A percentile compares a stretch with the other conserved stretches of the same genome.
Evolutionary conservation across 108 stramenopile genomes (phyloP).

Genomic region (Hondaea fermentalgiana): DNA sequence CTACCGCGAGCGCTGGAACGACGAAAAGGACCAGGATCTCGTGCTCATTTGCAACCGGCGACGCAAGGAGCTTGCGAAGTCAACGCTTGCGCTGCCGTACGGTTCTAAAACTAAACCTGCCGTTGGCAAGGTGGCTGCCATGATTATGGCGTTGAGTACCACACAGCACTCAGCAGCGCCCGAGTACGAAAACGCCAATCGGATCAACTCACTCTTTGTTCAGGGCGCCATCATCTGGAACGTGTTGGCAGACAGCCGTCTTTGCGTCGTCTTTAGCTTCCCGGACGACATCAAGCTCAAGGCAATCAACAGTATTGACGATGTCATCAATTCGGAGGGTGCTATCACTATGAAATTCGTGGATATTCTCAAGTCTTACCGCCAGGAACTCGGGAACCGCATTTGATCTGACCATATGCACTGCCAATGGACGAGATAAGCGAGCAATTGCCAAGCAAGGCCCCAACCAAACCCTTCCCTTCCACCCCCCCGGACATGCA

Average conservation of each 20-base stretch:
- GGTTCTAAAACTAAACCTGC: not conserved
- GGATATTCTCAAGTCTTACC: conserved; percentile 11
- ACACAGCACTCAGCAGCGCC: conserved; percentile 15
- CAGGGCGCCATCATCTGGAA: conserved; percentile 18
- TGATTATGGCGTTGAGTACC: not conserved
- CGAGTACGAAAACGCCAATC: not conserved
- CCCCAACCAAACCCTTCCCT: no score
- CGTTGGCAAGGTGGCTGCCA: not conserved
- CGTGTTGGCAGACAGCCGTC: not conserved
- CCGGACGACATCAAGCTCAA: conserved; percentile 15
- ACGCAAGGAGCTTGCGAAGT: not conserved
- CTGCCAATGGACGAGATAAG: no score
- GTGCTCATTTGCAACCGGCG: conserved; percentile 2
- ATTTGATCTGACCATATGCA: not conserved
- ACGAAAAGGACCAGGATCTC: conserved; percentile 5
- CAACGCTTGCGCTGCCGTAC: not conserved
- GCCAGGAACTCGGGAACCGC: not conserved
- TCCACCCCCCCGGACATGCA: no score
- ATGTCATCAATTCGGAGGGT: not conserved
- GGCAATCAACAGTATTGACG: not conserved
- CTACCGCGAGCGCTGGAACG: conserved; percentile 15
- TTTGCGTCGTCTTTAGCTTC: conserved; percentile 13
- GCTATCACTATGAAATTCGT: not conserved
- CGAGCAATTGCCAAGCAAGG: no score
- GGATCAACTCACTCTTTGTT: not conserved